phyloP scores from a whole-genome alignment of 2,329 filamentous ascomycete genomes.

The Bipolaris zeicola region DNA sequence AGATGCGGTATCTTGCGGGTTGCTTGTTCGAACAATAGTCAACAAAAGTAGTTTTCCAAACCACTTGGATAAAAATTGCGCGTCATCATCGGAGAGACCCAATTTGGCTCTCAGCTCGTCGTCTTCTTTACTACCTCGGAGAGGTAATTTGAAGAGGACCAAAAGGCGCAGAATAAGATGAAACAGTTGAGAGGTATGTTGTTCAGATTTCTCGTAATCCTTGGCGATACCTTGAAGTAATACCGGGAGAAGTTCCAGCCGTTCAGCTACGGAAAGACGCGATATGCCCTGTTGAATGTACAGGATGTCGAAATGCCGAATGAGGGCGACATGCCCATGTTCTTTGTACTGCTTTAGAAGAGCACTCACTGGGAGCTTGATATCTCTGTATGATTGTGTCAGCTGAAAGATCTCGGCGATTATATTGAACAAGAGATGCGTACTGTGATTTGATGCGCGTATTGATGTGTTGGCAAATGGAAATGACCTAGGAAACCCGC shows the following conservation, averaged over 20 bases:
- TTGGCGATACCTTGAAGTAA: conserved; percentile 69
- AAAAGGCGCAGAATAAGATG: conserved; percentile 81
- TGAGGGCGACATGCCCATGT: conserved; percentile 67
- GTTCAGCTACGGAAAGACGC: conserved; percentile 64
- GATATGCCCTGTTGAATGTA: conserved; percentile 86
- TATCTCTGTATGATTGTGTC: conserved; percentile 48
- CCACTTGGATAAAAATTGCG: conserved; percentile 73
- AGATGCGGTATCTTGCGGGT: conserved; percentile 46
- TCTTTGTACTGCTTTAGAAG: conserved; percentile 90
- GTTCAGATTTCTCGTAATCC: conserved; percentile 60
- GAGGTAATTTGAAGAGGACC: conserved; percentile 71
- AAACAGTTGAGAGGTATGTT: conserved; percentile 71
- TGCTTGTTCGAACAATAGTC: conserved; percentile 47
- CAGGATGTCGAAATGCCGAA: conserved; percentile 85
- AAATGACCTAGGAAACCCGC: conserved; percentile 59
- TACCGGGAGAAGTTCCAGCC: conserved; percentile 73
- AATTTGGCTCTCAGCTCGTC: conserved; percentile 67
- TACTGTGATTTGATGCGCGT: conserved; percentile 64
- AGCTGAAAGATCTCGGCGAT: conserved; percentile 7
- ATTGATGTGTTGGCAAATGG: conserved; percentile 74
- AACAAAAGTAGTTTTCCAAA: conserved; percentile 79
- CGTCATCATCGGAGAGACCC: conserved; percentile 72
- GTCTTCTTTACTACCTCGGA: conserved; percentile 80
- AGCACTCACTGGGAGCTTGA: conserved; percentile 82
- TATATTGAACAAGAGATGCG: conserved; percentile 21